A percentile compares a stretch with the other conserved stretches of the same genome.
phyloP scores from a whole-genome alignment of 495 filamentous ascomycete genomes.

The Lasiosphaeris hirsuta region DNA sequence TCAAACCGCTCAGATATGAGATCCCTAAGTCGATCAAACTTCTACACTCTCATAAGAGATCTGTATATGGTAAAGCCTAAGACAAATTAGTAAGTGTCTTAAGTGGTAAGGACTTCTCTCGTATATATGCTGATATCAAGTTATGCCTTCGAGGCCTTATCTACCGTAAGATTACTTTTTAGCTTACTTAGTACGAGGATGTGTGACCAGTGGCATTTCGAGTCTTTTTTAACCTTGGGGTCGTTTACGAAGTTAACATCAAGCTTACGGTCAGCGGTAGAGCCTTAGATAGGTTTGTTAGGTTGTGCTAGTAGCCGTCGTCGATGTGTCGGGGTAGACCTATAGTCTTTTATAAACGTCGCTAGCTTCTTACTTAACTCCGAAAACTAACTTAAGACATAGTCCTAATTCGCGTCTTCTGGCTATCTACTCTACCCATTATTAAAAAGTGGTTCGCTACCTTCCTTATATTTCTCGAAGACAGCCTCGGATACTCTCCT shows the following conservation, averaged over 20 bases:
- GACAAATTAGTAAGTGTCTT: slow-evolving; percentile 46
- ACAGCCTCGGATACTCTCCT: slow-evolving; percentile 30
- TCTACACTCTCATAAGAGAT: slow-evolving; percentile 35
- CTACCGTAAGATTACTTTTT: slow-evolving; percentile 44
- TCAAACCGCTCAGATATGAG: slow-evolving; percentile 45
- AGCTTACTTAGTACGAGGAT: slow-evolving; percentile 47
- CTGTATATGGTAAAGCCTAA: slow-evolving; percentile 45
- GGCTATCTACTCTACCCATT: slow-evolving; percentile 33
- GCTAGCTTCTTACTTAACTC: slow-evolving; percentile 32
- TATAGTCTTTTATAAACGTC: slow-evolving; percentile 23
- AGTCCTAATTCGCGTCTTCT: slow-evolving; percentile 28
- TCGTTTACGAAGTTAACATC: slow-evolving; percentile 44
- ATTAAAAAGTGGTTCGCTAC: slow-evolving; percentile 28
- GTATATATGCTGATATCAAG: slow-evolving; percentile 42
- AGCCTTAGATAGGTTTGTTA: slow-evolving; percentile 36
- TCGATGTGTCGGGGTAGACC: slow-evolving; percentile 14
- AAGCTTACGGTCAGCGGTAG: slow-evolving; percentile 38
- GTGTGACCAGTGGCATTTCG: slow-evolving; percentile 40
- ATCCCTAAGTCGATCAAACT: slow-evolving; percentile 40
- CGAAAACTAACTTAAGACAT: slow-evolving; percentile 36
- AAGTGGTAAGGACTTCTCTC: slow-evolving; percentile 43
- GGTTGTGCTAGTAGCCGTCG: slow-evolving; percentile 35
- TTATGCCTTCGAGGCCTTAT: slow-evolving; percentile 35
- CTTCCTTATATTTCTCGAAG: slow-evolving; percentile 37
- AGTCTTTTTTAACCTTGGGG: slow-evolving; percentile 25